Percentiles rank a stretch among this genome's conserved stretches.
phyloP scores from a whole-genome alignment of 805 yeast species.

The Yamadazyma ubonensis region DNA sequence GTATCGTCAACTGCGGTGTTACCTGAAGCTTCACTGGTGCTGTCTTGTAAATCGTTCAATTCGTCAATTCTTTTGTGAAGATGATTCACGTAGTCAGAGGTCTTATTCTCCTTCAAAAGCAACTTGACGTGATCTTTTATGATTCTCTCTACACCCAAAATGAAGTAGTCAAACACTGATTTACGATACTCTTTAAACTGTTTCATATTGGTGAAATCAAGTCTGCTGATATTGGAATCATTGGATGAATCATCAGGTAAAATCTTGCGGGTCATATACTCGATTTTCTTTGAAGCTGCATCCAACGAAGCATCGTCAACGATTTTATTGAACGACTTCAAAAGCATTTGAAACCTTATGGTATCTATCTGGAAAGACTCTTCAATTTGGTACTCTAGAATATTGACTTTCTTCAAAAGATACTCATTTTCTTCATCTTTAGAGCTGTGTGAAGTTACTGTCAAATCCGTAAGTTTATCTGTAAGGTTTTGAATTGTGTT shows the following conservation, averaged over 20 bases:
- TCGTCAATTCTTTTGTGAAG: slow-evolving; percentile 28
- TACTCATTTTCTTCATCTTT: slow-evolving; percentile 9
- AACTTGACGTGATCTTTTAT: slow-evolving; percentile 54
- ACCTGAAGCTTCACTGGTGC: slow-evolving; percentile 9
- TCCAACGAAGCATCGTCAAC: slow-evolving; percentile 57
- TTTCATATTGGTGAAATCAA: slow-evolving; percentile 21
- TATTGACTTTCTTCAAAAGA: slow-evolving; percentile 20
- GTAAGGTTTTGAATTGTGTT: slow-evolving; percentile 37
- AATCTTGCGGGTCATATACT: slow-evolving; percentile 16
- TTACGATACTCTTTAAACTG: slow-evolving; percentile 37
- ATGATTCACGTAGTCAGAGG: slow-evolving; percentile 23
- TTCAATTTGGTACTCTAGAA: slow-evolving; percentile 42
- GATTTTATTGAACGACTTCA: slow-evolving; percentile 50
- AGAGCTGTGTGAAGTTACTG: slow-evolving; percentile 16
- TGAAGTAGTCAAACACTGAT: slow-evolving; percentile 52
- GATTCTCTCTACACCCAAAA: slow-evolving; percentile 59
- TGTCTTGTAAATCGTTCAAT: slow-evolving; percentile 23
- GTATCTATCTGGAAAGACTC: slow-evolving; percentile 43
- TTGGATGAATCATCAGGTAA: slow-evolving; percentile 9
- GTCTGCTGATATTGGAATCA: slow-evolving; percentile 13
- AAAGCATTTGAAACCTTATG: slow-evolving; percentile 48
- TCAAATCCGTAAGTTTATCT: slow-evolving; percentile 30
- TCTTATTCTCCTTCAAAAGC: slow-evolving; percentile 32
- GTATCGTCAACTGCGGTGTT: slow-evolving; percentile 10
- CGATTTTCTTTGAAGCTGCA: slow-evolving; percentile 57